These are phyloP conservation scores for Populus hybrid DNA, from an alignment of 441 rosid genomes.

Conservation along the genomic window DNA sequence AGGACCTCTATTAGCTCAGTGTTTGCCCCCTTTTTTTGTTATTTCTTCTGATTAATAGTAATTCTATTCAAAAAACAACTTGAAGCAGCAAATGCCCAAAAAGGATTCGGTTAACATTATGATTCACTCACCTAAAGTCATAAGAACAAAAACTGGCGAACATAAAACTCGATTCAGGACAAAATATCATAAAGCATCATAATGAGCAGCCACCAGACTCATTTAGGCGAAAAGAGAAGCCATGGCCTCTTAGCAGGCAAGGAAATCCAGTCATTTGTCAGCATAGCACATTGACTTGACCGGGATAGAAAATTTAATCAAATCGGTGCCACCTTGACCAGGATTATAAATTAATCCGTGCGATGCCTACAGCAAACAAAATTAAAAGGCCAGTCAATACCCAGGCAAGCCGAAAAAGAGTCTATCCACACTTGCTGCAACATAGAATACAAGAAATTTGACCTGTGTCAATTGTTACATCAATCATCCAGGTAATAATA, in stretches of 20 bases:
- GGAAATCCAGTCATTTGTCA: slow-evolving; percentile 5
- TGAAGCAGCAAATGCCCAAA: no score
- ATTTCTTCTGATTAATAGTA: no score
- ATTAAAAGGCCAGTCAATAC: neutral
- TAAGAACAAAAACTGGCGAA: slow-evolving; percentile 27
- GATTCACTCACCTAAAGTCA: slow-evolving; percentile 11
- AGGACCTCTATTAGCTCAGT: no score
- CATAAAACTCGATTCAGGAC: neutral
- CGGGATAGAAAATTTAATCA: slow-evolving; percentile 2
- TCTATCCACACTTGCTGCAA: neutral
- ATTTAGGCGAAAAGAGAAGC: neutral
- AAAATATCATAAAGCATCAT: slow-evolving; percentile 7
- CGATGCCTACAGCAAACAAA: slow-evolving; percentile 8
- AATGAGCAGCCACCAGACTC: slow-evolving; percentile 1
- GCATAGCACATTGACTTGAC: neutral
- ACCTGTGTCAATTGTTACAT: slow-evolving; percentile 19
- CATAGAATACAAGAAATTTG: slow-evolving; percentile 3
- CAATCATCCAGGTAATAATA: slow-evolving; percentile 90
- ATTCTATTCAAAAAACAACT: no score
- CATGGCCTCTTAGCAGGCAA: slow-evolving; percentile 1
- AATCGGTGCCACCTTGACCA: neutral
- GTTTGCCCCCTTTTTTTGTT: no score
- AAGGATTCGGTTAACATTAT: no score
- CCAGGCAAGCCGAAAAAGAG: neutral
- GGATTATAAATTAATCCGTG: neutral